A percentile compares a stretch with the other conserved stretches of the same genome.
These are phyloP conservation scores for Solanum aculeatissimum DNA, from an alignment of 305 asterid species.

Conservation along the genomic window DNA sequence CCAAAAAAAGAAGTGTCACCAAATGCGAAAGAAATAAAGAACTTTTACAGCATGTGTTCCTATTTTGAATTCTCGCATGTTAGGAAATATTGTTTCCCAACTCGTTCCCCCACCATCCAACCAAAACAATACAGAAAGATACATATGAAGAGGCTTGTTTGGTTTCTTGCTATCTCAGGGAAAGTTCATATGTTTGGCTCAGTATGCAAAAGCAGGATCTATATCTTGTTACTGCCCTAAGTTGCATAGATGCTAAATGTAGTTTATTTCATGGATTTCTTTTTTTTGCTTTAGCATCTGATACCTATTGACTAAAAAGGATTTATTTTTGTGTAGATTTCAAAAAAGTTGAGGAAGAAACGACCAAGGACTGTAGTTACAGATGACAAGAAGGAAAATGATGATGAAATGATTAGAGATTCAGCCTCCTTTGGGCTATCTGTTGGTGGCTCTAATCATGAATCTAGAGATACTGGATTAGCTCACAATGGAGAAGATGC, in stretches of 20 bases:
- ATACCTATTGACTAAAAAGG: not conserved
- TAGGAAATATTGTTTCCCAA: not conserved
- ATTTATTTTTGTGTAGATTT: constrained; percentile 46
- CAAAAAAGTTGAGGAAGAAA: constrained; percentile 72
- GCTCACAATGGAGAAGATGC: constrained; percentile 13
- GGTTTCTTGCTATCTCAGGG: not conserved
- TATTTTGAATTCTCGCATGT: not conserved
- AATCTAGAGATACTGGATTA: constrained; percentile 16
- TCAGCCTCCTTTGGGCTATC: constrained; percentile 23
- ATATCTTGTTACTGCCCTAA: not conserved
- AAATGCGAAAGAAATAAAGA: not conserved
- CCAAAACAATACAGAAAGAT: not conserved
- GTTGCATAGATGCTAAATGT: not conserved
- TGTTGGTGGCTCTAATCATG: constrained; percentile 23
- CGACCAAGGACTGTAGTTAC: constrained; percentile 26
- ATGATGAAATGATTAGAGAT: constrained; percentile 27
- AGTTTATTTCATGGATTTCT: not conserved
- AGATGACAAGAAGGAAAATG: constrained; percentile 25
- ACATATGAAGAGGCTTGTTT: not conserved
- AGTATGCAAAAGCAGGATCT: not conserved
- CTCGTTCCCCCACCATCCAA: not conserved
- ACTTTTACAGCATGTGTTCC: not conserved
- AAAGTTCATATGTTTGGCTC: not conserved
- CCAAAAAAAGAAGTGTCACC: not conserved
- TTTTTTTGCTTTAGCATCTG: not conserved